These are phyloP conservation scores for Aspergillus sclerotiicarbonarius DNA, from an alignment of 495 filamentous ascomycete genomes.

Conservation along the genomic window DNA sequence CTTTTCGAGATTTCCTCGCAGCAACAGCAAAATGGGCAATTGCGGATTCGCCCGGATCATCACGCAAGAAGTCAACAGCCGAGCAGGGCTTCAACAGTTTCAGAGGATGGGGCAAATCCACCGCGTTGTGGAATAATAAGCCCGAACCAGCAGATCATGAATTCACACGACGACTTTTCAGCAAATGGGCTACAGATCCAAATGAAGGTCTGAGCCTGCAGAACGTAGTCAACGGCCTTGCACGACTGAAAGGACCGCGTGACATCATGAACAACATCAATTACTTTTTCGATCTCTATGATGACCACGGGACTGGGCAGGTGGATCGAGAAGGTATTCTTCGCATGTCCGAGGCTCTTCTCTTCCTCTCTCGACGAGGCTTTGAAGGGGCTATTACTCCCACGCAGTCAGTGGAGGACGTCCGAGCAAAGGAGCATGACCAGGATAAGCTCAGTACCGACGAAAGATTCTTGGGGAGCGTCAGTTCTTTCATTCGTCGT, in stretches of 20 bases:
- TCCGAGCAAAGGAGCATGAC: slow-evolving; percentile 25
- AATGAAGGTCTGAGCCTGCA: slow-evolving; percentile 76
- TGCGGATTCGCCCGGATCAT: slow-evolving; percentile 67
- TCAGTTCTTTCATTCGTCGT: slow-evolving; percentile 90
- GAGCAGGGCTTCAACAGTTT: slow-evolving; percentile 54
- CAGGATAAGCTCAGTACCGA: slow-evolving; percentile 51
- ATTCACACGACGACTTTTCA: slow-evolving; percentile 87
- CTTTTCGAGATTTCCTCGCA: slow-evolving; percentile 89
- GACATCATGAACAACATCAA: slow-evolving; percentile 97
- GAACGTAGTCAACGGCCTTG: slow-evolving; percentile 86
- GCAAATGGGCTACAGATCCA: slow-evolving; percentile 79
- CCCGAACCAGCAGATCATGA: slow-evolving; percentile 91
- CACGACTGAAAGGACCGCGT: slow-evolving; percentile 82
- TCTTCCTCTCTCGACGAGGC: slow-evolving; percentile 87
- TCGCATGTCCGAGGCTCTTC: slow-evolving; percentile 86
- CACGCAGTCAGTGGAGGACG: slow-evolving; percentile 39
- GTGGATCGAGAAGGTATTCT: slow-evolving; percentile 98
- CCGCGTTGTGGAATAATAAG: slow-evolving; percentile 72
- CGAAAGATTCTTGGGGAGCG: slow-evolving; percentile 83
- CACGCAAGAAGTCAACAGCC: slow-evolving; percentile 50
- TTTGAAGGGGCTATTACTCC: slow-evolving; percentile 69
- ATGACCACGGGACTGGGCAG: slow-evolving; percentile 84
- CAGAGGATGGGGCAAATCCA: slow-evolving; percentile 44
- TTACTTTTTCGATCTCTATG: slow-evolving; percentile 97
- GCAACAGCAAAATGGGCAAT: slow-evolving; percentile 88